Base-by-base conservation (phyloP, 2,329 filamentous ascomycete species). In the Cordyceps farinosa region DNA sequence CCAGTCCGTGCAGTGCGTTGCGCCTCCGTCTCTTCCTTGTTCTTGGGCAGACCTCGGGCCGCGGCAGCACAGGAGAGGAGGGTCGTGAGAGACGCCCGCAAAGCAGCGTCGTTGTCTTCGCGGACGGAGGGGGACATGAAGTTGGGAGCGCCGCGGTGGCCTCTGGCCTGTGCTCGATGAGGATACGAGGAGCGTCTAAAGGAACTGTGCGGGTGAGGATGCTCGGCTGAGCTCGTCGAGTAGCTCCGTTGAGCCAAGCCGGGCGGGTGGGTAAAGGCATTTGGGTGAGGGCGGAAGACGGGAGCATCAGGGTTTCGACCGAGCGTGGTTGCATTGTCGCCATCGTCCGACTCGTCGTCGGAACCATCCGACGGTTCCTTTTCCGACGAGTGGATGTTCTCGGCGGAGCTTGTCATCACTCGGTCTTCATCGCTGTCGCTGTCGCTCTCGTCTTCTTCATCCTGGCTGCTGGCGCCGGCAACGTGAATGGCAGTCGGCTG, bases 31-130 rank as follows among this genome's bases (percentile, higher is more conserved):
- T 82, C 79, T 56, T 82, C 79, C 55, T 80, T 80, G 17, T 80
- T 78, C 72, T 95, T 97, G 1, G 89, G 87, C 17, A 95, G 80
- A 4, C 90, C 90, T 50, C 95, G 86, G 1, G 94, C 95, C 0
- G 94, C 95, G 3, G 93, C 92, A 0, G 92, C 94, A 70, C 92
- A 96, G n/a, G 94, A 97, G 13, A 99, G 85, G 13, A 99, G 83
- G 0, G 95, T 98, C 1, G 92, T 97, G n/a, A 99, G 82, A 55
- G 92, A 97, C 27, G 95, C 92, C 40, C 95, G 88, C 11, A 99
- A 82, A 2, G 92, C 95, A 36, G 92, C 95, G 70, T 99, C 95
- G 70, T 98, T 93, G 69, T 98, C 92, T 54, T 91, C 88, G 69
- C 92, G 91, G 69, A 91, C 87, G 3, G 86, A 85, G 1, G 91